Evolutionary conservation across 2,329 filamentous ascomycete genomes (phyloP).

Genomic region (Aureobasidium sp.): DNA sequence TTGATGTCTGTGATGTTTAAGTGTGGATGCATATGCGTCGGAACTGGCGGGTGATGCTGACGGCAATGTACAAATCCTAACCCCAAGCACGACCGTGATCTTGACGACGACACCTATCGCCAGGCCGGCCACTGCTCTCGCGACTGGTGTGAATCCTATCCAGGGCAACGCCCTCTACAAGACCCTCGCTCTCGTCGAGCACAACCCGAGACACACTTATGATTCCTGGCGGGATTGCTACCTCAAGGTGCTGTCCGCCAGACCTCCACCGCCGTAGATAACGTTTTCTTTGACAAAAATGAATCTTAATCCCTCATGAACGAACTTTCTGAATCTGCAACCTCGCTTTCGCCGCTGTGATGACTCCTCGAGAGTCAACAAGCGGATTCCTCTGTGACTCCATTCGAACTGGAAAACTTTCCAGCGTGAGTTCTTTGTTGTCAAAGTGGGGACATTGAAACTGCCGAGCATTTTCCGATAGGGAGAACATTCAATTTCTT

Average conservation of each 20-base stretch:
- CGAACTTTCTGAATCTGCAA: constrained; percentile 11
- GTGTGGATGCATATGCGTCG: too few relatives aligned
- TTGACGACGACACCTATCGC: too few relatives aligned
- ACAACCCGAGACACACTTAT: constrained; percentile 57
- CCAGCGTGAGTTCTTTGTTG: too few relatives aligned
- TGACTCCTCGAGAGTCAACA: constrained; percentile 33
- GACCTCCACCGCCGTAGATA: neutral
- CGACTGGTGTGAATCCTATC: constrained; percentile 15
- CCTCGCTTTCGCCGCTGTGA: constrained; percentile 21
- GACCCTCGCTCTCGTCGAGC: neutral
- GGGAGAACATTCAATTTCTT: too few relatives aligned
- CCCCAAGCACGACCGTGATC: too few relatives aligned
- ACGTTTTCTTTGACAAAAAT: too few relatives aligned
- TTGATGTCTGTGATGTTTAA: too few relatives aligned
- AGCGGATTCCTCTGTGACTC: constrained; percentile 37
- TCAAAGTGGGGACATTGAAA: neutral
- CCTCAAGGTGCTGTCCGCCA: constrained; percentile 36
- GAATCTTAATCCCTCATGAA: too few relatives aligned
- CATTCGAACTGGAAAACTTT: constrained; percentile 23
- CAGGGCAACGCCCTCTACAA: constrained; percentile 57
- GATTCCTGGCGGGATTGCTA: constrained; percentile 65
- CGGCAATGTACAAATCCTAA: too few relatives aligned
- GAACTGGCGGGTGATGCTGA: too few relatives aligned
- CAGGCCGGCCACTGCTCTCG: too few relatives aligned
- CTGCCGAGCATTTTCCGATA: too few relatives aligned